A percentile compares a stretch with the other conserved stretches of the same genome.
These are phyloP conservation scores for Epichloe brachyelytri DNA, from an alignment of 2,329 filamentous ascomycete species.

Conservation along the genomic window DNA sequence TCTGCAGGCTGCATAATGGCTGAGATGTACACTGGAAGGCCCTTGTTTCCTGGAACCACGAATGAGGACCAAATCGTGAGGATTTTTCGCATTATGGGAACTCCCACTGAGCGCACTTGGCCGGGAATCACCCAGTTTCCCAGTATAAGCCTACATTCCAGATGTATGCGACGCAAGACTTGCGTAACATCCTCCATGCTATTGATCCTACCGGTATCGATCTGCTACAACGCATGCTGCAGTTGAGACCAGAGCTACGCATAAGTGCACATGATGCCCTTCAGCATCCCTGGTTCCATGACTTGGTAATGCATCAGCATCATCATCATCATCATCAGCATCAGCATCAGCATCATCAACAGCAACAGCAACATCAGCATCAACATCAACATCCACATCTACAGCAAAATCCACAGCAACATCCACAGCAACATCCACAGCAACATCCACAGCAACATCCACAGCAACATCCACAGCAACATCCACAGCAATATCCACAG, in stretches of 20 bases:
- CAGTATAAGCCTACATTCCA: constrained; percentile 95
- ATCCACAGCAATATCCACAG: constrained; percentile 31
- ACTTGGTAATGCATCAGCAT: constrained; percentile 48
- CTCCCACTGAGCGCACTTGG: constrained; percentile 89
- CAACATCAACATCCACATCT: no score
- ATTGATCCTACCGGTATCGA: constrained; percentile 83
- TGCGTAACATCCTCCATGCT: constrained; percentile 75
- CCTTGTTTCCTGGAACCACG: constrained; percentile 91
- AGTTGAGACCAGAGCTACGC: constrained; percentile 80
- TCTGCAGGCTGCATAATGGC: constrained; percentile 99
- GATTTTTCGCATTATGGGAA: constrained; percentile 98
- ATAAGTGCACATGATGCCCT: constrained; percentile 80
- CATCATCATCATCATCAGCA: constrained; percentile 26
- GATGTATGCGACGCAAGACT: constrained; percentile 84
- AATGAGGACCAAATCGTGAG: constrained; percentile 96
- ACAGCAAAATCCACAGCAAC: constrained; percentile 7
- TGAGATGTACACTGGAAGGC: constrained; percentile 95
- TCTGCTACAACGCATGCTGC: constrained; percentile 79
- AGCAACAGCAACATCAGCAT: constrained; percentile 25
- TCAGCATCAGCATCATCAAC: constrained; percentile 17
- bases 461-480: constrained; percentile 35
- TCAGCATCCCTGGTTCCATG: constrained; percentile 84
- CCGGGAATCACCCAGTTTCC: constrained; percentile 88
- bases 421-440: constrained; percentile 34
- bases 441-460: constrained; percentile 15